Evolutionary conservation across 768 basidiomycete species (phyloP), one percentile per base, ranked within the genome.

Genomic region (Trametes cubensis): DNA sequence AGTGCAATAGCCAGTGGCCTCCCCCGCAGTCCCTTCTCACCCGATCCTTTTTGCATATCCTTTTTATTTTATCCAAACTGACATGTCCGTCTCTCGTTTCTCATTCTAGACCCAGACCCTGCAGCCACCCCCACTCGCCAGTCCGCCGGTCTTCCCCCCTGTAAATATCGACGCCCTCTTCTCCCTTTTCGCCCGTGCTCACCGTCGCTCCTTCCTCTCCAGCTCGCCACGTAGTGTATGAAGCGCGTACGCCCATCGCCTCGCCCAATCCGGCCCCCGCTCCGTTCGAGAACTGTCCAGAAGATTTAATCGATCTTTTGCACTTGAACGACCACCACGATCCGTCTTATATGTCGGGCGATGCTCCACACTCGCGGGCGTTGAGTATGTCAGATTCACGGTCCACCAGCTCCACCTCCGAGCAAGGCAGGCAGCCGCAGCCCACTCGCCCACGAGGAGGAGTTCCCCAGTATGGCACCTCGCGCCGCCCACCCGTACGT

Each of bases 351-450:
- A 67, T 51, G 51, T 42, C 70, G 63, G 52, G 66, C 44, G 25
- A 69, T 68, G 68, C 67, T 26, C 44, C 55, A 60, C 53, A 39
- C 13, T 34, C 51, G 40, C 5, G 23, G 21, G 57, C 48, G 46
- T 60, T 63, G 63, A 72, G 54, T 50, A 72, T 72, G 71, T 60
- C 70, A 40, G 68, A 67, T 28, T 65, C 66, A 21, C 64, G 62
- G 42, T 52, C 68, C 53, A 62, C 64, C 1, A 42, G 52, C 46
- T 66, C 63, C 48, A 55, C 66, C 41, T 58, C 65, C 23, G 67
- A 69, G 28, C 60, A 60, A n/a, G 60, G 61, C 34, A 66, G 63
- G 41, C 63, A 66, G 26, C 34, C 61, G 41, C 63, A 66, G 26
- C 34, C 61, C 34, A 60, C 64, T 11, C 68, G 68, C 50, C 67